Conservation (phyloP, 2,329 filamentous ascomycete species). For the Arthrobotrys iridis region DNA sequence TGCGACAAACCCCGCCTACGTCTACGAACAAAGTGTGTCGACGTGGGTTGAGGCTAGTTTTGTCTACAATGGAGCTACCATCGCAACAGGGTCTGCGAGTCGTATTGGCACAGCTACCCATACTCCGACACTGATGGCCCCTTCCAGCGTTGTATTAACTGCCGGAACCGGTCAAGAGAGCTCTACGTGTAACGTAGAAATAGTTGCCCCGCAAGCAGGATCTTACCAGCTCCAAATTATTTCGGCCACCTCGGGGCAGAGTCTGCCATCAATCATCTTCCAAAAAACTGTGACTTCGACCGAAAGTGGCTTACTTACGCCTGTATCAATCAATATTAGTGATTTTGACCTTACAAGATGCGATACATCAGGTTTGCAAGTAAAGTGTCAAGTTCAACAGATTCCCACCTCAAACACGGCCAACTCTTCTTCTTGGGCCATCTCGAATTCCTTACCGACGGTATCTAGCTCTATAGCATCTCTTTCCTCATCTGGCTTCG, state of each 20-base stretch:
- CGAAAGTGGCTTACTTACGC: neutral
- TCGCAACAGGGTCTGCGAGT: neutral
- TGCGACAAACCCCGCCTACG: neutral
- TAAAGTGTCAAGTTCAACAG: neutral
- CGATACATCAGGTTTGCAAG: neutral
- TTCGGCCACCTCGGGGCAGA: neutral
- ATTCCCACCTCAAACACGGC: neutral
- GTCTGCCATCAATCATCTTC: neutral
- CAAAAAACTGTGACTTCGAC: neutral
- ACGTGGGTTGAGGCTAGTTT: neutral
- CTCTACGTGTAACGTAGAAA: neutral
- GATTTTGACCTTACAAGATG: neutral
- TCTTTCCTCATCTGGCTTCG: neutral
- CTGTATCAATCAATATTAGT: neutral
- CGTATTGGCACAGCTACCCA: neutral
- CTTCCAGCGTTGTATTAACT: neutral
- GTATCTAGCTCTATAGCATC: neutral
- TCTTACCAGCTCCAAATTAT: neutral
- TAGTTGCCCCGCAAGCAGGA: neutral
- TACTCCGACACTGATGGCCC: neutral
- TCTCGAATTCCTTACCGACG: neutral
- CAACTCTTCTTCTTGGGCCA: slow-evolving; percentile 3
- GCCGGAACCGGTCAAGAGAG: neutral
- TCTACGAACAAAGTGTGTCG: neutral
- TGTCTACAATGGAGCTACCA: neutral